Percentiles rank a stretch among this genome's conserved stretches.
Conservation (phyloP, 148 eudicot species). For the Heliosperma pusillum region DNA sequence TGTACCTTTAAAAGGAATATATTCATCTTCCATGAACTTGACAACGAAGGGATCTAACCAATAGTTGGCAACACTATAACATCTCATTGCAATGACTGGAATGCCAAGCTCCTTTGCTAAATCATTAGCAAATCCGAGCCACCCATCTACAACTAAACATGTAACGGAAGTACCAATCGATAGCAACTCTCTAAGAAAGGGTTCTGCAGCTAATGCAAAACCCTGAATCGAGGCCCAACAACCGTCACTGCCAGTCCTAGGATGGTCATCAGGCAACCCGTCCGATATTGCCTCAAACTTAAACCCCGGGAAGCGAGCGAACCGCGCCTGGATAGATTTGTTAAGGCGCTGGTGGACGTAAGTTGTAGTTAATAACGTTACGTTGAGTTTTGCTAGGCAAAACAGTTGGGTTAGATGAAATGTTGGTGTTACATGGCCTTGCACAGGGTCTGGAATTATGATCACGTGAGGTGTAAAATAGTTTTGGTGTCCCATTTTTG, state of each 20-base stretch:
- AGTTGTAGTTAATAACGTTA: conserved; percentile 1
- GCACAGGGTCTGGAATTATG: conserved; percentile 5
- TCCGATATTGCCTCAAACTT: not conserved
- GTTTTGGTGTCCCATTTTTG: not conserved
- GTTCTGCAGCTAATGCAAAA: not conserved
- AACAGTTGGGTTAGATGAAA: conserved; percentile 1
- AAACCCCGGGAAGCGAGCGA: not conserved
- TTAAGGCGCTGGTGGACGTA: conserved; percentile 3
- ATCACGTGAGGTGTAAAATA: not conserved
- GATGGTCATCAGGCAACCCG: conserved; percentile 8
- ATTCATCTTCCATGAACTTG: conserved; percentile 1
- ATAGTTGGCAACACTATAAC: not conserved
- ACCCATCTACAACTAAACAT: conserved; percentile 3
- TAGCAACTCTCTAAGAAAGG: not conserved
- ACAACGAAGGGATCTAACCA: not conserved
- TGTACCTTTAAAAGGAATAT: conserved; percentile 12
- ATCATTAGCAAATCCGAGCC: conserved; percentile 2
- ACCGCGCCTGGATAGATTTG: not conserved
- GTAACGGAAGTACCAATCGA: conserved; percentile 6
- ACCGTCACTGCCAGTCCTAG: not conserved
- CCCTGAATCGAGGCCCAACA: not conserved
- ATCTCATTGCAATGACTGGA: not conserved
- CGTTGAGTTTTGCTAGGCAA: not conserved
- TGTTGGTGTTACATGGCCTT: conserved; percentile 13
- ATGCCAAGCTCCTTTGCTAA: conserved; percentile 3